Evolutionary conservation across 106 monocot species (phyloP), one percentile per base, ranked within the genome.

Genomic region (Dendrobium huoshanense): DNA sequence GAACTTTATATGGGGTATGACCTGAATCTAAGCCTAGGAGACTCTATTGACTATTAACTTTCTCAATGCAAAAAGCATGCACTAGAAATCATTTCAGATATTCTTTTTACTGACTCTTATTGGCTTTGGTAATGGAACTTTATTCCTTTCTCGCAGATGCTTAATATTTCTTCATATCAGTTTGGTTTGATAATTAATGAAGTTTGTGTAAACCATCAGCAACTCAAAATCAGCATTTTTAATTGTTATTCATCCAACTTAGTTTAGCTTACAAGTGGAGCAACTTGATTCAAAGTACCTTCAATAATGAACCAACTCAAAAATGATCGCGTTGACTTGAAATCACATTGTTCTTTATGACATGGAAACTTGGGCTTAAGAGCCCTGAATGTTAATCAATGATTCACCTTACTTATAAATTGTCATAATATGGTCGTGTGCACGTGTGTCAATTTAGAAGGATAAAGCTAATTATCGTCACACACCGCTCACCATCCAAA

Each of bases 1-100:
- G 89, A 91, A 74, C 86, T 92, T 42, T 91, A 85, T 80, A 85
- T 81, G 20, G 98, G 95, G 98, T 99, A 95, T 70, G 84, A 6
- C 64, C 1, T 82, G 16, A 73, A 82, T 25, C 67, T 77, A 74
- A 20, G 33, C 37, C 29, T 70, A 70, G 37, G 31, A 70, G 37
- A 70, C 37, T 70, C 6, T 51, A 11, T 48, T 22, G 64, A 24
- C 25, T 65, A 65, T 70, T 70, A 70, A 70, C 37, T 33, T 70
- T 11, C 15, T 70, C 70, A 70, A 16, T 29, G 33, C 33, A 70
- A 70, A 37, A 70, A 15, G 11, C 31, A 70, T 9, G 70, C 70
- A 37, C 33, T 61, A 61, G 70, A 70, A 70, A 70, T 5, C 16
- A 22, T 37, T 70, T 70, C 15, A 33, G 70, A 70, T 70, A 15